These are phyloP conservation scores for Paraconiothyrium brasiliense DNA, from an alignment of 2,329 filamentous ascomycete species.

Conservation along the genomic window DNA sequence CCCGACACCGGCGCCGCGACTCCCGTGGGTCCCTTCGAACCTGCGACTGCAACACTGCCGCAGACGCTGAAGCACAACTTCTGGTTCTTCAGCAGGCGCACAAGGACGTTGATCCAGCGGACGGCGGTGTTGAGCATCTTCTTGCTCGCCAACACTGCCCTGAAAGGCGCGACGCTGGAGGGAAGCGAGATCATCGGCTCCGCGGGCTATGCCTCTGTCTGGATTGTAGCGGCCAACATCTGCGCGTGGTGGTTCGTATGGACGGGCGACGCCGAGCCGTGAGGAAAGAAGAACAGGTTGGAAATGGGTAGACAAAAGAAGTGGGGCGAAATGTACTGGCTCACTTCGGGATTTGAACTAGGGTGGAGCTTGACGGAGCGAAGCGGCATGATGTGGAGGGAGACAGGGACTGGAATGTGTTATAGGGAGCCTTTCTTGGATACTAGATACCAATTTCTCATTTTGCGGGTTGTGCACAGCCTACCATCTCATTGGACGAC, in stretches of 20 bases:
- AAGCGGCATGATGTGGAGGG: not conserved
- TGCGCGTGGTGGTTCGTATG: conserved; percentile 67
- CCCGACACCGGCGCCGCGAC: conserved; percentile 59
- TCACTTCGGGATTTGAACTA: not conserved
- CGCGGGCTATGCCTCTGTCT: conserved; percentile 75
- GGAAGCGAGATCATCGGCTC: conserved; percentile 78
- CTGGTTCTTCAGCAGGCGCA: conserved; percentile 76
- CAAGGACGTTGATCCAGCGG: conserved; percentile 66
- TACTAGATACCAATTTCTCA: conserved; percentile 17
- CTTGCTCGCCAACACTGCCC: conserved; percentile 64
- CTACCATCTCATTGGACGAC: not conserved
- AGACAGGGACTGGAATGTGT: not conserved
- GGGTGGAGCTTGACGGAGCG: not conserved
- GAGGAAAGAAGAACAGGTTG: not conserved
- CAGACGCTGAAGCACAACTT: conserved; percentile 78
- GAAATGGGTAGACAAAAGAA: not conserved
- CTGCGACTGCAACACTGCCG: conserved; percentile 69
- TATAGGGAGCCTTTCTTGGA: conserved; percentile 1
- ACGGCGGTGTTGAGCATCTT: conserved; percentile 60
- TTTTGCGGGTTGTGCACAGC: not conserved
- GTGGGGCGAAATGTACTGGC: not conserved
- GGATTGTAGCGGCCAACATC: conserved; percentile 71
- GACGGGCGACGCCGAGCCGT: conserved; percentile 52
- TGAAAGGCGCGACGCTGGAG: conserved; percentile 73
- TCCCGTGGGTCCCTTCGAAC: conserved; percentile 68